phyloP scores from a whole-genome alignment of 2,329 filamentous ascomycete genomes.

The Cladophialophora psammophila region DNA sequence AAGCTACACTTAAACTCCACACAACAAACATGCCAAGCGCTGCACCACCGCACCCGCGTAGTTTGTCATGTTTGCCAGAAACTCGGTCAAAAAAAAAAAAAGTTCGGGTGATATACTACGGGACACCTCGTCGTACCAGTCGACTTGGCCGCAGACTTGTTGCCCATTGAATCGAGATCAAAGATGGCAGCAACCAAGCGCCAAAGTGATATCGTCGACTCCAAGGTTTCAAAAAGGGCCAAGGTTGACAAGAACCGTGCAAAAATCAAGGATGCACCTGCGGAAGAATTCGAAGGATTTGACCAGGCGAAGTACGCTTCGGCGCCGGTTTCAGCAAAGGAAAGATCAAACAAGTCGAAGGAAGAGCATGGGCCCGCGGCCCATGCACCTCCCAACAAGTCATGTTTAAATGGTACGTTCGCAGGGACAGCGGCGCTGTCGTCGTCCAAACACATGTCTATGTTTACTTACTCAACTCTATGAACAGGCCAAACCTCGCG shows the following conservation, averaged over 20 bases:
- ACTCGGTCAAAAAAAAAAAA: not conserved
- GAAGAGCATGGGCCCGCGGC: conserved; percentile 8
- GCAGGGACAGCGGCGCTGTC: not conserved
- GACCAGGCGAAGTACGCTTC: conserved; percentile 9
- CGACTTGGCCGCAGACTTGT: conserved; percentile 6
- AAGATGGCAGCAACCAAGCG: conserved; percentile 36
- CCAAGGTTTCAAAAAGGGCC: conserved; percentile 28
- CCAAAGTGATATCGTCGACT: conserved; percentile 20
- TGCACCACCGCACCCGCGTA: not conserved
- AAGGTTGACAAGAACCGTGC: conserved; percentile 15
- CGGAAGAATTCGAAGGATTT: conserved; percentile 17
- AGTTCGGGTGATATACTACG: not conserved
- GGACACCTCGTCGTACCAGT: too few relatives aligned
- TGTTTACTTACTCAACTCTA: conserved; percentile 11
- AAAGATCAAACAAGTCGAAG: conserved; percentile 7
- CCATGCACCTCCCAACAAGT: not conserved
- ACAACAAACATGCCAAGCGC: not conserved
- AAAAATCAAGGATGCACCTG: not conserved
- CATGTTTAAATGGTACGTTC: conserved; percentile 28
- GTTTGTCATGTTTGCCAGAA: conserved; percentile 5
- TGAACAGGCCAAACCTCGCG: conserved; percentile 69
- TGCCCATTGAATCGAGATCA: conserved; percentile 6
- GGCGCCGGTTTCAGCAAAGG: not conserved
- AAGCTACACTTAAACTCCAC: too few relatives aligned
- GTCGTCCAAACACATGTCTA: not conserved